These are phyloP conservation scores for Solanum tarapatanum DNA, from an alignment of 257 asterid species.

Conservation along the genomic window DNA sequence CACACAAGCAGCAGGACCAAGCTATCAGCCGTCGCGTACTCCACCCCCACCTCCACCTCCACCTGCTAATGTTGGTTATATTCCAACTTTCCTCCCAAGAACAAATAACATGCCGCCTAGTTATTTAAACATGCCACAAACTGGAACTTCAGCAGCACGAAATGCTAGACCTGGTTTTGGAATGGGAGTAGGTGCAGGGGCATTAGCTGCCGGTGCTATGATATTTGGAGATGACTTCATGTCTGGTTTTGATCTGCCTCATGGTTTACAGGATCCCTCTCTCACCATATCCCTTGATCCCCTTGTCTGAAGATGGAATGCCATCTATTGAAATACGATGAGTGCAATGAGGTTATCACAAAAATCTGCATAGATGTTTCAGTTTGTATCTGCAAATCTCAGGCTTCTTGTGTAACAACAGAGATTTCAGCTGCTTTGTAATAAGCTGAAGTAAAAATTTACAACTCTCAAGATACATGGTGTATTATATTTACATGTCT, in stretches of 20 bases:
- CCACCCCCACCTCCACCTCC: constrained; percentile 39
- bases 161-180: constrained; percentile 46
- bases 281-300: constrained; percentile 35
- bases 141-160: constrained; percentile 32
- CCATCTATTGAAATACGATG: not conserved
- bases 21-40: constrained; percentile 18
- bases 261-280: constrained; percentile 27
- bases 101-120: constrained; percentile 24
- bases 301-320: constrained; percentile 21
- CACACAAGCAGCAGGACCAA: constrained; percentile 8
- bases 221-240: constrained; percentile 68
- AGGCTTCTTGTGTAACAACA: not conserved
- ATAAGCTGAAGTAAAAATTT: not conserved
- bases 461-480: not conserved
- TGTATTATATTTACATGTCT: not conserved
- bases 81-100: constrained; percentile 34
- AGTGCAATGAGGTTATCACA: not conserved
- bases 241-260: constrained; percentile 46
- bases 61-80: constrained; percentile 44
- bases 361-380: constrained; percentile 1
- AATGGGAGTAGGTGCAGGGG: constrained; percentile 65
- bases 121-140: constrained; percentile 40
- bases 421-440: not conserved
- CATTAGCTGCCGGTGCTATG: constrained; percentile 77
- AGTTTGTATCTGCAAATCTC: not conserved